Percentiles rank a stretch among this genome's conserved stretches.
phyloP scores from a whole-genome alignment of 176 grass and related monocot genomes.

The Lolium perenne region DNA sequence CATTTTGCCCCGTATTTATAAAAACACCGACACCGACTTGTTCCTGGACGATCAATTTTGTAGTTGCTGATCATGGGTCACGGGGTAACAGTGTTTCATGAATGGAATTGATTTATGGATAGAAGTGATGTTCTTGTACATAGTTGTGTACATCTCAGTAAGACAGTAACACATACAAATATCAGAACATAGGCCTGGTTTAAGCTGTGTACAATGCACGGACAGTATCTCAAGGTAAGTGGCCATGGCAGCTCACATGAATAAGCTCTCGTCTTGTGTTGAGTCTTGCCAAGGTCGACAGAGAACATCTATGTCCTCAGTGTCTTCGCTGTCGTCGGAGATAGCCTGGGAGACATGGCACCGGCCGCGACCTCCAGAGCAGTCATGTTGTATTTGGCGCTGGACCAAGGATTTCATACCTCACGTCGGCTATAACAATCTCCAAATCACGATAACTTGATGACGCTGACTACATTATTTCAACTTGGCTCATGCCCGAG shows the following conservation, averaged over 20 bases:
- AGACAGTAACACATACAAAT: neutral
- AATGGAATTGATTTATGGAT: too few relatives aligned
- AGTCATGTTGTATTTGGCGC: too few relatives aligned
- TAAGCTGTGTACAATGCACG: neutral
- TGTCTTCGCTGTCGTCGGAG: too few relatives aligned
- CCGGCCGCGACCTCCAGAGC: too few relatives aligned
- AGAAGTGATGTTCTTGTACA: too few relatives aligned
- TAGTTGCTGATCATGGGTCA: neutral
- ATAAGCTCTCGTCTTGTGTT: neutral
- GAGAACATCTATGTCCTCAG: neutral
- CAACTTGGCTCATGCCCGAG: too few relatives aligned
- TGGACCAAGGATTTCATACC: too few relatives aligned
- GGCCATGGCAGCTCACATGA: neutral
- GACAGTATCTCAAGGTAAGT: neutral
- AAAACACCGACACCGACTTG: neutral
- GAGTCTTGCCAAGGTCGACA: neutral
- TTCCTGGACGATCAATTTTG: conserved; percentile 23
- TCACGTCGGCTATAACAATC: too few relatives aligned
- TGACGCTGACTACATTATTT: too few relatives aligned
- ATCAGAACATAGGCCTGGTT: neutral
- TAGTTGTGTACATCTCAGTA: too few relatives aligned
- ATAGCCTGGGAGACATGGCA: too few relatives aligned
- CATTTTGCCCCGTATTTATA: conserved; percentile 3
- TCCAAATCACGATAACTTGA: too few relatives aligned
- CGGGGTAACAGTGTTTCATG: neutral